Evolutionary conservation across 2,329 filamentous ascomycete species (phyloP).

Genomic region (Stemphylium vesicarium): DNA sequence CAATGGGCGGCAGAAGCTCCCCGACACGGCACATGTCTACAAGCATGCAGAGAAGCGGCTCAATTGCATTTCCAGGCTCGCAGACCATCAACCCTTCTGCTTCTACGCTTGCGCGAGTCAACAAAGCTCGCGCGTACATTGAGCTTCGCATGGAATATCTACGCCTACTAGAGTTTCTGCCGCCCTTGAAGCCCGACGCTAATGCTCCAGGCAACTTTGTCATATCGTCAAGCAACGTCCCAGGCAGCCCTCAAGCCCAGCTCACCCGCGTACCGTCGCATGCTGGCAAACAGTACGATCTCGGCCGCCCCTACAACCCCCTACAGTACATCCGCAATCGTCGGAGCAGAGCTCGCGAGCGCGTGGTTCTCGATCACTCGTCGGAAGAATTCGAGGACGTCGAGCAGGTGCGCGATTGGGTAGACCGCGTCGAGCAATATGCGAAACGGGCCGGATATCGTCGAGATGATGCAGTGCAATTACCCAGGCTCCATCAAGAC

Average conservation of each 20-base stretch:
- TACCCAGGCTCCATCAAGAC: slow-evolving; percentile 42
- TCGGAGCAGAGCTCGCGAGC: slow-evolving; percentile 80
- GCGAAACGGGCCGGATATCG: slow-evolving; percentile 49
- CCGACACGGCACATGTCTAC: slow-evolving; percentile 41
- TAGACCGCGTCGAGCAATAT: slow-evolving; percentile 68
- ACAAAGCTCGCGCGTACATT: slow-evolving; percentile 83
- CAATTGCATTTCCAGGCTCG: slow-evolving; percentile 29
- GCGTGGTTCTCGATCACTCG: slow-evolving; percentile 75
- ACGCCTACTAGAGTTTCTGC: slow-evolving; percentile 77
- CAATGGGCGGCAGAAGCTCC: slow-evolving; percentile 53
- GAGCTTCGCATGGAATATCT: slow-evolving; percentile 87
- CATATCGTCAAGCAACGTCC: slow-evolving; percentile 48
- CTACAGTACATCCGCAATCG: slow-evolving; percentile 91
- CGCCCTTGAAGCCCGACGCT: slow-evolving; percentile 67
- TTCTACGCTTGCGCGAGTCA: slow-evolving; percentile 79
- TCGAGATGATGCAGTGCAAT: slow-evolving; percentile 39
- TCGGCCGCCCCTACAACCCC: slow-evolving; percentile 84
- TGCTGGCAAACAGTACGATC: slow-evolving; percentile 45
- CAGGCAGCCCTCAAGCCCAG: slow-evolving; percentile 51
- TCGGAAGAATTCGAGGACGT: slow-evolving; percentile 79
- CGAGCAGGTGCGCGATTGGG: slow-evolving; percentile 74
- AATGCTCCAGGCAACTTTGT: slow-evolving; percentile 51
- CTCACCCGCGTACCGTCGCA: slow-evolving; percentile 48
- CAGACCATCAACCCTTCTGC: slow-evolving; percentile 71
- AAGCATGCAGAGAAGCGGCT: slow-evolving; percentile 32